phyloP scores from a whole-genome alignment of 176 grass and related monocot genomes.

The Eragrostis curvula region DNA sequence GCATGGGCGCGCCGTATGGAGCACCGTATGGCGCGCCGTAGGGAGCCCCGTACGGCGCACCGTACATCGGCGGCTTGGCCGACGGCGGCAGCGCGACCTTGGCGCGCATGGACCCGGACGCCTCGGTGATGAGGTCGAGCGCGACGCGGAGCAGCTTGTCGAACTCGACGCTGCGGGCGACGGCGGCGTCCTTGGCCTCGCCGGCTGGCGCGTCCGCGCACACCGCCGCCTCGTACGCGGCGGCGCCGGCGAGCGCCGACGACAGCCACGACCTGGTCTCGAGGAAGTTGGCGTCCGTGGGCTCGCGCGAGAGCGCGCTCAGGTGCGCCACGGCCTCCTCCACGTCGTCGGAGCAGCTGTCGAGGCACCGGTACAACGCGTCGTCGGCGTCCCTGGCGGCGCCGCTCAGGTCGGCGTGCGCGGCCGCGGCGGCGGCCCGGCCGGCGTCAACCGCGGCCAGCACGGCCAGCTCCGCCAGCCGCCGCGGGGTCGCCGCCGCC shows the following conservation, averaged over 20 bases:
- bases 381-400: conserved; percentile 27
- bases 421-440: conserved; percentile 42
- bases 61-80: conserved; percentile 7
- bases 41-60: background rate
- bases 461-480: conserved; percentile 53
- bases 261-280: conserved; percentile 49
- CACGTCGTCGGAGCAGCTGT: conserved; percentile 53
- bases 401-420: conserved; percentile 37
- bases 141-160: conserved; percentile 60
- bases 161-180: conserved; percentile 60
- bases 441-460: conserved; percentile 42
- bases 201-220: conserved; percentile 45
- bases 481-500: conserved; percentile 39
- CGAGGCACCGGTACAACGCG: conserved; percentile 36
- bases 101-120: conserved; percentile 15
- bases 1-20: no score
- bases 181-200: conserved; percentile 44
- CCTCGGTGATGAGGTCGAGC: conserved; percentile 49
- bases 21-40: no score
- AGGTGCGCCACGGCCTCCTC: conserved; percentile 64
- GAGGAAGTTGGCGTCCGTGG: conserved; percentile 49
- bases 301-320: conserved; percentile 48
- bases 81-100: conserved; percentile 22
- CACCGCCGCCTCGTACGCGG: conserved; percentile 46
- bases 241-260: conserved; percentile 34